phyloP scores from a whole-genome alignment of 345 rosid genomes.

The Psidium friedrichsthalianum region DNA sequence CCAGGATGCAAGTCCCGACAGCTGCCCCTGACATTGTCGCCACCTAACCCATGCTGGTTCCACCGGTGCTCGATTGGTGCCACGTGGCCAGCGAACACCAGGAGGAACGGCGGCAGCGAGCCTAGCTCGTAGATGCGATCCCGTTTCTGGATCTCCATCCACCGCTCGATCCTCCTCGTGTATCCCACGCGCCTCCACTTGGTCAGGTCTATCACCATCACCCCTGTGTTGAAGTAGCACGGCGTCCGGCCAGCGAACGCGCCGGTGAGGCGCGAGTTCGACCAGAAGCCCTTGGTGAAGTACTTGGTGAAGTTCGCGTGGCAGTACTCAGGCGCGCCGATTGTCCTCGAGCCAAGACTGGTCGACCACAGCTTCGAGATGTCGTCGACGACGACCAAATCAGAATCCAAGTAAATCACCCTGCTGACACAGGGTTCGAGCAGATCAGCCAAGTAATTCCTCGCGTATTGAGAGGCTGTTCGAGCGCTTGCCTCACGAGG shows the following conservation, averaged over 20 bases:
- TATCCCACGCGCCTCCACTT: constrained; percentile 53
- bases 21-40: constrained; percentile 65
- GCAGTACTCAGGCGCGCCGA: constrained; percentile 87
- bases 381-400: constrained; percentile 65
- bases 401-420: constrained; percentile 67
- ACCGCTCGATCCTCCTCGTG: constrained; percentile 59
- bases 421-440: constrained; percentile 62
- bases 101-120: constrained; percentile 58
- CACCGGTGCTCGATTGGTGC: constrained; percentile 77
- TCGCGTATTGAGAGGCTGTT: constrained; percentile 72
- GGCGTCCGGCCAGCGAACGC: constrained; percentile 44
- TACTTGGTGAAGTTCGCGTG: constrained; percentile 69
- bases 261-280: constrained; percentile 26
- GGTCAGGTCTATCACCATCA: constrained; percentile 71
- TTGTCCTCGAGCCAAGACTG: constrained; percentile 23
- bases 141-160: constrained; percentile 74
- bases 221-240: constrained; percentile 78
- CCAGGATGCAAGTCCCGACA: constrained; percentile 75
- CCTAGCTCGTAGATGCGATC: constrained; percentile 70
- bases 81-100: constrained; percentile 61
- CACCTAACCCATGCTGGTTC: constrained; percentile 80
- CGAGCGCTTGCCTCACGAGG: constrained; percentile 76
- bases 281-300: constrained; percentile 64
- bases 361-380: constrained; percentile 56
- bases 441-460: constrained; percentile 65